Base-by-base conservation (phyloP, 2,329 filamentous ascomycete species). In the Pseudocercospora vitis region DNA sequence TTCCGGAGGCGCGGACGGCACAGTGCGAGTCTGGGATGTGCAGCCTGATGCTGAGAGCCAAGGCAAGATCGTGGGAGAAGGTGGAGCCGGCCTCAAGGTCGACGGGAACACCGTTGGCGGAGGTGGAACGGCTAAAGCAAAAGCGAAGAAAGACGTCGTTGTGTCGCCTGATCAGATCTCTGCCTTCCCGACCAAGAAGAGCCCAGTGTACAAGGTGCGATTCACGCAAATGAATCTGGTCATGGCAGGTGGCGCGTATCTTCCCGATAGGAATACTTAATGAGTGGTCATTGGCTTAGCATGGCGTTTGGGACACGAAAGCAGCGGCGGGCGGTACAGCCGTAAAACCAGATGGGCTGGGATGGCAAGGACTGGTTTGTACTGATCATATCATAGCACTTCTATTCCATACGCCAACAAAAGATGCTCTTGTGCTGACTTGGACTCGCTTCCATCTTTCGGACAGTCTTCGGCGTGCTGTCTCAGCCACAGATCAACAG, bases 161-260 rank as follows among this genome's bases (percentile, higher is more conserved):
- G 87, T 96, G 39, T 91, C 87, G 0, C 86, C 91, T 0, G 94
- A 99, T 68, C 94, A 97, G 73, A 95, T 99, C 73, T 90, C 85
- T 60, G 91, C 89, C 0, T 97, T 96, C 69, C 86, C 90, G 0
- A 97, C 94, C 3, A 99, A 99, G 81, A 96, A 95, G 75, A 92
- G 88, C 12, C 91, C 92, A 0, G 89, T 97, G 8, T 89, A 95
- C 73, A 94, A 92, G 73, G 91, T 95, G 50, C 84, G 87, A 66
- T 96, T 96, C 66, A 97, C 94, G 3, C 80, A 90, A 56, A 96
- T 96, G 89, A 99, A 99, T 70, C 73, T 97, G 61, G 87, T 96
- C 9, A 78, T 97, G 57, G 91, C 91, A 18, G 90, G 88, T 42
- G 90, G 91, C 33, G 81, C 81, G 31, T 86, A 84, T 71, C 67